phyloP scores from a whole-genome alignment of 2,329 filamentous ascomycete species.

The Cyanodermella asteris region DNA sequence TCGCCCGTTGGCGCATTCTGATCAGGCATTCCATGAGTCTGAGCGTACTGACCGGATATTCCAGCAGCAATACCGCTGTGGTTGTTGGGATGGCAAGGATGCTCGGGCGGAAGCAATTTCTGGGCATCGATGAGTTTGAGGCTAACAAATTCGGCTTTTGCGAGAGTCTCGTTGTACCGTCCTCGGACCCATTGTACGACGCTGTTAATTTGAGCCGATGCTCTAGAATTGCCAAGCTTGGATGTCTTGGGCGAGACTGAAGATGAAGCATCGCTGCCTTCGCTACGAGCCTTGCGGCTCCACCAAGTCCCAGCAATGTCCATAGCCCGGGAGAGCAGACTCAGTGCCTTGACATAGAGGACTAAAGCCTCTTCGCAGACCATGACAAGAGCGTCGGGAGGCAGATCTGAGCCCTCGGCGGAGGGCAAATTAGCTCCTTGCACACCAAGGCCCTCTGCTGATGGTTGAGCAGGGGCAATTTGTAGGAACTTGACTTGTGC shows the following conservation, averaged over 20 bases:
- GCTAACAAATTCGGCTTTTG: slow-evolving; percentile 89
- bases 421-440: slow-evolving; percentile 12
- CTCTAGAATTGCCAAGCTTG: slow-evolving; percentile 33
- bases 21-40: slow-evolving; percentile 32
- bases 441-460: slow-evolving; percentile 19
- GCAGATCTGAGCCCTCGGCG: slow-evolving; percentile 50
- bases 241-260: slow-evolving; percentile 25
- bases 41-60: slow-evolving; percentile 33
- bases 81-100: slow-evolving; percentile 69
- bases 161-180: slow-evolving; percentile 89
- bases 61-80: slow-evolving; percentile 37
- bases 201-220: slow-evolving; percentile 78
- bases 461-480: slow-evolving; percentile 71
- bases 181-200: slow-evolving; percentile 88
- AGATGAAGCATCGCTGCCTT: slow-evolving; percentile 26
- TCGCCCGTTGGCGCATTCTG: slow-evolving; percentile 50
- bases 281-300: slow-evolving; percentile 52
- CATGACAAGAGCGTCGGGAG: slow-evolving; percentile 62
- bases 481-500: slow-evolving; percentile 98
- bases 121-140: slow-evolving; percentile 73
- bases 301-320: slow-evolving; percentile 89
- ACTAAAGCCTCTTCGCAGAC: slow-evolving; percentile 89
- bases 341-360: slow-evolving; percentile 83
- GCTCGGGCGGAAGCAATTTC: slow-evolving; percentile 58
- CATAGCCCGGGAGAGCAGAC: slow-evolving; percentile 81